Base-by-base conservation (phyloP, 2,329 filamentous ascomycete genomes). In the Graphilbum sp. region DNA sequence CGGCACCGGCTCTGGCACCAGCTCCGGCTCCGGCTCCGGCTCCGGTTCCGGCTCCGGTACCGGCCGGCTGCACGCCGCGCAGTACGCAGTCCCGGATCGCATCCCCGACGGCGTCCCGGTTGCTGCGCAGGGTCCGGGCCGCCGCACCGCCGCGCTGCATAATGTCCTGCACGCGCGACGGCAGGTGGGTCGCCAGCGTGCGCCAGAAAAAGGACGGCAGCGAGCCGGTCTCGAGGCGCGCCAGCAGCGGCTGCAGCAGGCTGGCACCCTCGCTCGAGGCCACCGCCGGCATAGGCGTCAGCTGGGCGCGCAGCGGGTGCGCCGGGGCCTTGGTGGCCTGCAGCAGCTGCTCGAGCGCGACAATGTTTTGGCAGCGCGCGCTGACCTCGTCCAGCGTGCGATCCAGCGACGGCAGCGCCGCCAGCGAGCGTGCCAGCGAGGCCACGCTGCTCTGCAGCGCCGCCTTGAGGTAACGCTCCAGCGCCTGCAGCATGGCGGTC, bases 171-270 rank as follows among this genome's bases (percentile, higher is more conserved):
- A 94, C 85, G 18, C 83, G 72, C 0, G 75, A 64, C 4, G 79
- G 73, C 42, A 96, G 65, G 40, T 75, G 78, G 1, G 80, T 75
- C 0, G 90, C 90, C 50, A 96, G 70, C 9, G 80, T 82, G 38
- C 90, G 72, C 86, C 90, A 98, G 60, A 94, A 98, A 55, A 88
- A 93, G 1, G 82, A 88, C 2, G 85, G 75, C 15, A 98, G 63
- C 2, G 83, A 90, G 0, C 82, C 75, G 0, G 86, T 94, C 56
- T 96, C 90, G 8, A 98, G 70, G n/a, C 78, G 66, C 11, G 71
- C 62, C 9, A 93, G 69, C 0, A 94, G 62, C 0, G 78, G 78
- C 41, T 79, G 71, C 0, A 95, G 66, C 32, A 95, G 68, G 41
- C 63, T 70, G 5, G 52, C 49, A 34, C 60, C 54, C 33, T 63